Evolutionary conservation across 768 basidiomycete genomes (phyloP), one percentile per base, ranked within the genome.

Genomic region (Leccinum obscurum): DNA sequence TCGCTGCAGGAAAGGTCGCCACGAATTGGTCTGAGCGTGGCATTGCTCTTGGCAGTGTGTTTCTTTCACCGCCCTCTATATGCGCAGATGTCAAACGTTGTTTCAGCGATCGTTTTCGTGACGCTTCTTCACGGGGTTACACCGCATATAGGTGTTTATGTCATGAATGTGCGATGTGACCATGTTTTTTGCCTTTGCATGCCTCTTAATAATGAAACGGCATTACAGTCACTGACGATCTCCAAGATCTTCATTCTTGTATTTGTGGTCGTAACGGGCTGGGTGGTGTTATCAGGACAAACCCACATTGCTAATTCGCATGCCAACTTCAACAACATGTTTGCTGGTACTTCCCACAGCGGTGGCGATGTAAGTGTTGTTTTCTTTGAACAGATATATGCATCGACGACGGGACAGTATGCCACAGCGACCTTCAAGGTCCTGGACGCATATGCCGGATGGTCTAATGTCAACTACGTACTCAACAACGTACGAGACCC

Each of bases 351-450:
- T 28, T 81, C 80, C 2, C 76, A 76, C 37, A 83, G 80, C 53
- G 78, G 81, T 50, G 81, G 83, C 61, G 81, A 81, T 24, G 80
- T 79, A 53, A 56, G 70, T 60, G 28, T 46, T 13, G 3, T 39
- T 7, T 32, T 1, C 3, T 2, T 24, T 24, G 2, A 22, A 7
- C 26, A 20, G 46, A 5, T 34, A 0, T 9, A 0, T 17, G 24
- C 11, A 32, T 57, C 17, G 52, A 46, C n/a, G 2, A 28, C 11
- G 44, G 7, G n/a, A 0, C 55, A 85, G 84, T 87, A 85, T 57
- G 85, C 83, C 1, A 83, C 84, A 0, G 85, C 83, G 3, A 84
- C 78, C 1, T 84, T 83, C 78, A 85, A 86, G 61, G 82, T 86
- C 26, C 71, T 86, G 24, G 75, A 77, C 56, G 68, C 79, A 2